Base-by-base conservation (phyloP, 139 green algal genomes). In the Coelastrella sp. region DNA sequence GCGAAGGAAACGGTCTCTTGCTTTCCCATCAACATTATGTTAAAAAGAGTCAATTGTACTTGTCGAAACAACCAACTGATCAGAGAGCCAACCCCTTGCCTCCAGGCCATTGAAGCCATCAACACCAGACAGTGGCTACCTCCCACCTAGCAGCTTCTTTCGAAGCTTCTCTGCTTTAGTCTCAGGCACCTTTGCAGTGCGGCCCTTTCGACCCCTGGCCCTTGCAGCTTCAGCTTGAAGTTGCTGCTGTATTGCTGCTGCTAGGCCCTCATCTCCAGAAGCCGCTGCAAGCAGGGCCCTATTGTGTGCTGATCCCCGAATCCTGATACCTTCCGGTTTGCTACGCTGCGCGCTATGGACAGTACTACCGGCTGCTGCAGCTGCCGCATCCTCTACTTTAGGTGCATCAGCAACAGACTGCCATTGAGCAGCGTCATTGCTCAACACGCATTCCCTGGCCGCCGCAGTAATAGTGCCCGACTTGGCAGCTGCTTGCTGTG, bases 221-320 rank as follows among this genome's bases (percentile, higher is more conserved):
- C 7, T 38, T 15, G 75, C 75, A 30, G 53, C 53, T n/a, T 71
- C 53, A n/a, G n/a, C 75, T 59, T 82, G n/a, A 5, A 82, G 51
- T 25, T 82, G 75, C 53, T 71, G 75, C 53, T 82, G 75, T 53
- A 82, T 5, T 5, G 75, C 75, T 7, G 75, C 75, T 37, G 75
- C 75, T 25, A 82, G 5, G 21, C 15, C 53, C 35, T 51, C 75
- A 38, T 82, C 75, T 7, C 15, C 32, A 35, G 25, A 37, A 51
- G 53, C 53, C 3, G 30, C 75, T 27, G 75, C 75, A n/a, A 82
- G 7, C 2, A 82, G 51, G 11, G 53, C 75, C 23, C 75, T 37
- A 35, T 82, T 82, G 23, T 82, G 75, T n/a, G 51, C 75, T 34
- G 75, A 82, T 32, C 51, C 75, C 53, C 17, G 21, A 34, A 71